Conservation (phyloP, 2,329 filamentous ascomycete species). For the Colletotrichum sp. region DNA sequence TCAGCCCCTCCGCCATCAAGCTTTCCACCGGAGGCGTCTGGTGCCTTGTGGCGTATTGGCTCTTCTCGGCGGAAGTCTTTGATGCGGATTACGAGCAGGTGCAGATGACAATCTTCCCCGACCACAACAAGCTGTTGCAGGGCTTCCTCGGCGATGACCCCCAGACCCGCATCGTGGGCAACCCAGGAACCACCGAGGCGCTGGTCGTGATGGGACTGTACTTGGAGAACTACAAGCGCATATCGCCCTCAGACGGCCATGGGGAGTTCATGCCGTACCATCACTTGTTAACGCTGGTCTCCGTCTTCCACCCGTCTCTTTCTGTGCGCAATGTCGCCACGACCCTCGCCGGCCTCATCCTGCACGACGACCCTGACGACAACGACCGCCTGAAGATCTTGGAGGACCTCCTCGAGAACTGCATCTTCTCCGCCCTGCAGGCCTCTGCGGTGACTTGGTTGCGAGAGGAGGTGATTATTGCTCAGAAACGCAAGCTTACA, state of each 20-base stretch:
- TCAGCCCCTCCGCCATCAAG: conserved; percentile 54
- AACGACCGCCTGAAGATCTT: conserved; percentile 64
- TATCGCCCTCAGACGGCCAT: conserved; percentile 35
- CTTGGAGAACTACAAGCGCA: conserved; percentile 55
- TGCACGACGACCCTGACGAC: conserved; percentile 65
- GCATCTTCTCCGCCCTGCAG: conserved; percentile 65
- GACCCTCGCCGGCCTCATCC: conserved; percentile 54
- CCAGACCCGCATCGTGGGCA: conserved; percentile 50
- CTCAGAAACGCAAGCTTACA: conserved; percentile 33
- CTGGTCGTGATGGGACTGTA: conserved; percentile 64
- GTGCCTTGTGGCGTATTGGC: conserved; percentile 64
- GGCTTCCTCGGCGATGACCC: conserved; percentile 57
- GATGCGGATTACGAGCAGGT: conserved; percentile 58
- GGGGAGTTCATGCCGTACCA: conserved; percentile 63
- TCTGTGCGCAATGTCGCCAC: conserved; percentile 60
- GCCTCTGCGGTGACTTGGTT: conserved; percentile 68
- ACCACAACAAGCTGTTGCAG: conserved; percentile 59
- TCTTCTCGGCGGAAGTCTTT: conserved; percentile 67
- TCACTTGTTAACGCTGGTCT: conserved; percentile 60
- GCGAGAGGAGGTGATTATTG: conserved; percentile 63
- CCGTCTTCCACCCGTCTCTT: conserved; percentile 60
- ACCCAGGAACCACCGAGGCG: conserved; percentile 62
- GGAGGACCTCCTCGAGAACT: conserved; percentile 68
- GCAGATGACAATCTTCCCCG: conserved; percentile 62
- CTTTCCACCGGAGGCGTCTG: conserved; percentile 64